Conservation (phyloP, 352 stramenopile species). For the Thalassiosira mediterranea region DNA sequence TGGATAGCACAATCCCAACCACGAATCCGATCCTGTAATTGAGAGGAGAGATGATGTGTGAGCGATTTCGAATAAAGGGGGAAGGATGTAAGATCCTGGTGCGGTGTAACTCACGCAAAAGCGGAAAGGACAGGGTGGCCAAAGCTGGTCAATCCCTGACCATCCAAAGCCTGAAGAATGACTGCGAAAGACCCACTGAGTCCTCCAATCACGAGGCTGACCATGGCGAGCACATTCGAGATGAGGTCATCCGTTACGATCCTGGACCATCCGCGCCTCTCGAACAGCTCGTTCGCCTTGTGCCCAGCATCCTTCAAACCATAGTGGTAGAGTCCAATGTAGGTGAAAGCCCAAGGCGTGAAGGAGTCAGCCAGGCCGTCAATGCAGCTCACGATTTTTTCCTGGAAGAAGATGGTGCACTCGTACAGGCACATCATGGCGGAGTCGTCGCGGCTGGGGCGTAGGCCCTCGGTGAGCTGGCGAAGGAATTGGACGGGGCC, state of each 20-base stretch:
- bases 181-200: conserved; percentile 69
- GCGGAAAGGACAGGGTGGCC: conserved; percentile 37
- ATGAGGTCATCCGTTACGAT: conserved; percentile 81
- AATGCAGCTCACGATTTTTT: conserved; percentile 62
- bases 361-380: conserved; percentile 65
- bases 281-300: conserved; percentile 70
- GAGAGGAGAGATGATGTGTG: too few relatives aligned
- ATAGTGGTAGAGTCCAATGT: conserved; percentile 80
- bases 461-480: conserved; percentile 67
- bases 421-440: conserved; percentile 74
- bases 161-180: conserved; percentile 57
- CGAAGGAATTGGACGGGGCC: conserved; percentile 66
- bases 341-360: conserved; percentile 77
- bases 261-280: conserved; percentile 72
- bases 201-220: conserved; percentile 72
- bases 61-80: too few relatives aligned
- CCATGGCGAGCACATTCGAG: conserved; percentile 73
- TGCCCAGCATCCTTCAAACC: conserved; percentile 66
- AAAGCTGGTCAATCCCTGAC: conserved; percentile 50
- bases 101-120: conserved; percentile 44
- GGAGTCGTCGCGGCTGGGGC: conserved; percentile 57
- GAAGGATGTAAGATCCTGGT: too few relatives aligned
- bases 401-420: conserved; percentile 70
- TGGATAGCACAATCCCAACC: conserved; percentile 71
- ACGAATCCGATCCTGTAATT: conserved; percentile 68